Evolutionary conservation across 257 asterid species (phyloP).

Genomic region (Nicotiana paniculata): DNA sequence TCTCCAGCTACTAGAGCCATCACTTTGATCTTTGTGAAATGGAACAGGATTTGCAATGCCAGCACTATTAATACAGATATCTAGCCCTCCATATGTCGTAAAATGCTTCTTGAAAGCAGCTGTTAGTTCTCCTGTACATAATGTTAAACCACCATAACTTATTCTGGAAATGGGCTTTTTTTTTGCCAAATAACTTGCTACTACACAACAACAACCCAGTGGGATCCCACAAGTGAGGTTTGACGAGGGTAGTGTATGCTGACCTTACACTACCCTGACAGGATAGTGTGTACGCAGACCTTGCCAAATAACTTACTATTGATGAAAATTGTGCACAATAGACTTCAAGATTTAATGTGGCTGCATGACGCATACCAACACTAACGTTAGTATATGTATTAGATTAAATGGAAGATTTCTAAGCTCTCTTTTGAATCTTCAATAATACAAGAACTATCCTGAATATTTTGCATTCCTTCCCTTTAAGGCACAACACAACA

Average conservation of each 20-base stretch:
- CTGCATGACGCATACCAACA: too few species aligned
- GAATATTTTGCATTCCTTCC: neutral
- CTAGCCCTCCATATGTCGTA: slow-evolving; percentile 68
- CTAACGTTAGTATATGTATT: too few species aligned
- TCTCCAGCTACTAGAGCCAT: slow-evolving; percentile 77
- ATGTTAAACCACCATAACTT: neutral
- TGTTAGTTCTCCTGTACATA: slow-evolving; percentile 43
- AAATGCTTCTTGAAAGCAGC: slow-evolving; percentile 67
- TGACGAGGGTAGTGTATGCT: too few species aligned
- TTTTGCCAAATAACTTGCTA: neutral
- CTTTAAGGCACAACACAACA: neutral
- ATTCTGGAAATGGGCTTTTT: neutral
- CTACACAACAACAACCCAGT: too few species aligned
- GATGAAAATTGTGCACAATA: too few species aligned
- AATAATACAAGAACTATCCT: neutral
- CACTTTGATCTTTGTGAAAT: slow-evolving; percentile 53
- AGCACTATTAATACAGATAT: slow-evolving; percentile 76
- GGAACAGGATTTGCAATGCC: slow-evolving; percentile 55
- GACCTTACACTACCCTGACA: too few species aligned
- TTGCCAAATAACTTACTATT: too few species aligned
- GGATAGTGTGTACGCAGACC: too few species aligned
- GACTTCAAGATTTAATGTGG: neutral
- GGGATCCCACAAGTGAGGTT: too few species aligned
- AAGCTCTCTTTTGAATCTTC: neutral
- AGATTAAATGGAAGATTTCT: too few species aligned